Base-by-base conservation (phyloP, 2,329 filamentous ascomycete genomes). In the Colletotrichum gigasporum region DNA sequence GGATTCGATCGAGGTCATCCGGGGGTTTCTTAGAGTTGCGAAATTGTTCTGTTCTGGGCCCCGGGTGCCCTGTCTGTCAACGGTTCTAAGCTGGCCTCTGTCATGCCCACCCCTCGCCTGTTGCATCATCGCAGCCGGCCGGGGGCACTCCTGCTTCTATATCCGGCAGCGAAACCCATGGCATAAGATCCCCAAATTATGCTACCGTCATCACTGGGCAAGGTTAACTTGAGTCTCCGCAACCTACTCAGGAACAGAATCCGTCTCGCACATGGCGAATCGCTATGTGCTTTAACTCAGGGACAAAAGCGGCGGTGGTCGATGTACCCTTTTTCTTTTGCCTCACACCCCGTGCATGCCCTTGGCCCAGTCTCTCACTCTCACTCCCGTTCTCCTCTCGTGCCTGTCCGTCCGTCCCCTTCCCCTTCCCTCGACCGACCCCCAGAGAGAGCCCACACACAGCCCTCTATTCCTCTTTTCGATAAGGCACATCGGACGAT, bases 171-270 rank as follows among this genome's bases (percentile, higher is more conserved):
- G 73, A 75, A 72, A 74, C 78, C 56, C 78, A 82, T 82, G 80
- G 82, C 83, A 85, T 86, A 85, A 85, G 81, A 85, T 84, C 80
- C 76, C 78, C 83, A 83, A 85, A 83, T 85, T 85, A 85, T 85
- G 79, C 82, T 81, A 79, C 80, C 78, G 79, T 81, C 80, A 79
- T 78, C 75, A 77, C 78, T 78, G 76, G 78, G 72, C 79, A 79
- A 80, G 76, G 77, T 78, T 63, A 74, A 76, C 74, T 73, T 73
- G 70, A 74, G 74, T 75, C 76, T 77, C 77, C 77, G 75, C 76
- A 76, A 70, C 72, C 68, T 71, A 72, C 74, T 79, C 77, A 78
- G 79, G 79, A 80, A 82, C 81, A 74, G 76, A 77, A 79, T 75
- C 73, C 71, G 79, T 83, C 80, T 82, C 77, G 78, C 75, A 78